Base-by-base conservation (phyloP, 1,284 basidiomycete species). In the Rhizopogon hawkerae region DNA sequence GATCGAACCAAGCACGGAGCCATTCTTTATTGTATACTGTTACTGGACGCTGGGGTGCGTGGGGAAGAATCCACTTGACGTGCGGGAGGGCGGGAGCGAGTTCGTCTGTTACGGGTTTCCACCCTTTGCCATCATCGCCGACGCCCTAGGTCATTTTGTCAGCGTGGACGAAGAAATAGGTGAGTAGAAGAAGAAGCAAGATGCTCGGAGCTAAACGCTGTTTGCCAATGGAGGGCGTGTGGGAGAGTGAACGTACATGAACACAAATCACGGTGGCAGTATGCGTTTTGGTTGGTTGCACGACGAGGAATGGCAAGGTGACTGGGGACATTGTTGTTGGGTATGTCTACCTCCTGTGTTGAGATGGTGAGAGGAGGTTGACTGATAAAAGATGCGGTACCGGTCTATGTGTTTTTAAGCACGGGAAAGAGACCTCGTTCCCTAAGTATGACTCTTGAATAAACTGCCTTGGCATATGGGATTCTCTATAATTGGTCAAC, bases 221-320 rank as follows among this genome's bases (percentile, higher is more conserved):
- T 16, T 18, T 26, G 38, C 38, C 14, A 26, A 26, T 26, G 23
- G 24, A 11, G 14, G 26, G 11, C 11, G 24, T 8, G 39, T 14
- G 24, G 24, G 44, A 36, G 13, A 34, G 9, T 42, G 34, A 26
- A 69, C 82, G 58, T 64, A 91, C 88, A 74, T 95, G 92, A 34
- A 90, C 70, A 65, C 94, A 91, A 60, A 95, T 88, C 56, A 94
- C 81, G 1, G 89, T 92, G 3, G 90, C 89, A 2, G 87, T 85
- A 66, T 94, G 92, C 55, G 77, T 80, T 35, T 69, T 60, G 38
- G 69, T 60, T 21, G 87, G 72, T 18, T 74, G 70, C 33, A 88
- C 69, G 16, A 73, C 68, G 52, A 86, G 61, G 58, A 63, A 70
- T 58, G 68, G 55, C 18, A 43, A 33, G 0, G 41, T 43, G 29